These are phyloP conservation scores for Clarireedia monteithiana DNA, from an alignment of 2,329 filamentous ascomycete species.

Conservation along the genomic window DNA sequence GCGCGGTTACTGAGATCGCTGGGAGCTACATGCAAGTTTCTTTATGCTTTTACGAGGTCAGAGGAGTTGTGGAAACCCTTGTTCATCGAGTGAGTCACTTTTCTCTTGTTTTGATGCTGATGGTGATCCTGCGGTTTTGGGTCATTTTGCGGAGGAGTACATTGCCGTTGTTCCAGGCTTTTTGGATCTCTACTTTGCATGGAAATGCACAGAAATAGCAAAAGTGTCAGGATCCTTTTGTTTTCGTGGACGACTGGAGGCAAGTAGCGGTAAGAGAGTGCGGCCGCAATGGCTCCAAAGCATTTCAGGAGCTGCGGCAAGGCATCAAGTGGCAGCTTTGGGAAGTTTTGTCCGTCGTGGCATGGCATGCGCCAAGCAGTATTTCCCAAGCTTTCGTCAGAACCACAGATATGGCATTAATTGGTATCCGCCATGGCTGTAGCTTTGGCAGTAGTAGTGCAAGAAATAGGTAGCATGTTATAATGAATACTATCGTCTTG, in stretches of 20 bases:
- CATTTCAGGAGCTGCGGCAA: neutral
- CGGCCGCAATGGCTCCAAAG: neutral
- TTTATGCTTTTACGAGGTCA: conserved; percentile 75
- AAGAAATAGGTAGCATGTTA: neutral
- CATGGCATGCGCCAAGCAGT: too few species aligned
- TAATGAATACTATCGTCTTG: neutral
- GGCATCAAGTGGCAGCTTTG: neutral
- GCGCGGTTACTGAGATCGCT: conserved; percentile 52
- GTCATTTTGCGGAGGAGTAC: neutral
- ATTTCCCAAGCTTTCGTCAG: too few species aligned
- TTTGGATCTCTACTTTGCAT: too few species aligned
- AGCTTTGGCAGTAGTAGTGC: neutral
- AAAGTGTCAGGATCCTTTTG: neutral
- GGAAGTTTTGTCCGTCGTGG: neutral
- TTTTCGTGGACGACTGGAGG: too few species aligned
- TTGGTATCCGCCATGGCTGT: too few species aligned
- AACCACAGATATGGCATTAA: too few species aligned
- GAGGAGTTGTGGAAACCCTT: conserved; percentile 87
- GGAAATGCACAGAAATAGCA: neutral
- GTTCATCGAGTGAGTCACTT: conserved; percentile 70
- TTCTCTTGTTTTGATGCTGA: neutral
- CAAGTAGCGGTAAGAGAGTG: too few species aligned
- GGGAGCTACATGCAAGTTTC: conserved; percentile 72
- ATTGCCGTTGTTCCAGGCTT: neutral
- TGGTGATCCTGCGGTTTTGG: neutral